A percentile compares a stretch with the other conserved stretches of the same genome.
Evolutionary conservation across 805 yeast genomes (phyloP).

Genomic region (Ogataea nakhonphanomensis): DNA sequence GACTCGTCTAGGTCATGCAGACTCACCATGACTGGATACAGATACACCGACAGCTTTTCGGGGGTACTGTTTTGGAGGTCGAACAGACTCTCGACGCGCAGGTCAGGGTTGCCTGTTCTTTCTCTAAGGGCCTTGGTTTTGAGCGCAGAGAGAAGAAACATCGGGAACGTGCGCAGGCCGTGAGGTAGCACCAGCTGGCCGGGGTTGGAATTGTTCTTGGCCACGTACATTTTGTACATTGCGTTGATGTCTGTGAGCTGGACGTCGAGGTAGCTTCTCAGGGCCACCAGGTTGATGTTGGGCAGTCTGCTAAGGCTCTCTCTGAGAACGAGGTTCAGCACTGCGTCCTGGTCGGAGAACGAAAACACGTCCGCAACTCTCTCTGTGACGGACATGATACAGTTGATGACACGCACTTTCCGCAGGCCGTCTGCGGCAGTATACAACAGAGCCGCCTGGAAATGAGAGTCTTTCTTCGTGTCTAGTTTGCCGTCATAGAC

Average conservation of each 20-base stretch:
- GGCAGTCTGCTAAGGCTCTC: conserved; percentile 41
- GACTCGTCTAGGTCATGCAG: conserved; percentile 59
- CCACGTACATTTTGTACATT: conserved; percentile 49
- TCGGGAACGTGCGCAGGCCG: conserved; percentile 66
- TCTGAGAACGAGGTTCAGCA: conserved; percentile 50
- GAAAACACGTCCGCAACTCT: conserved; percentile 69
- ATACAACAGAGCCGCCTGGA: conserved; percentile 86
- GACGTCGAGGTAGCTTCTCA: conserved; percentile 29
- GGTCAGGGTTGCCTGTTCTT: conserved; percentile 53
- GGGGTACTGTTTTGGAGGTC: conserved; percentile 52
- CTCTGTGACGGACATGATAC: conserved; percentile 77
- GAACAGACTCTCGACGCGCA: conserved; percentile 54
- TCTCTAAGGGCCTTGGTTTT: conserved; percentile 63
- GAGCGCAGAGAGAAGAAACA: conserved; percentile 62
- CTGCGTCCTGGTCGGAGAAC: conserved; percentile 74
- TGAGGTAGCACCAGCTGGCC: conserved; percentile 80
- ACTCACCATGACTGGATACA: conserved; percentile 80
- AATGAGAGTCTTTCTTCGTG: conserved; percentile 73
- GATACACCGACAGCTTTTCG: conserved; percentile 53
- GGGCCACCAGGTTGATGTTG: conserved; percentile 36
- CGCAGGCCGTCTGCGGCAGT: conserved; percentile 75
- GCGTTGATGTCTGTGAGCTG: conserved; percentile 56
- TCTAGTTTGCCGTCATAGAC: conserved; percentile 73
- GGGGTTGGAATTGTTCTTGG: conserved; percentile 42
- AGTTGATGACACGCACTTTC: conserved; percentile 82